Percentiles rank a stretch among this genome's conserved stretches.
Evolutionary conservation across 495 filamentous ascomycete species (phyloP).

Genomic region (Talaromyces borbonicus): DNA sequence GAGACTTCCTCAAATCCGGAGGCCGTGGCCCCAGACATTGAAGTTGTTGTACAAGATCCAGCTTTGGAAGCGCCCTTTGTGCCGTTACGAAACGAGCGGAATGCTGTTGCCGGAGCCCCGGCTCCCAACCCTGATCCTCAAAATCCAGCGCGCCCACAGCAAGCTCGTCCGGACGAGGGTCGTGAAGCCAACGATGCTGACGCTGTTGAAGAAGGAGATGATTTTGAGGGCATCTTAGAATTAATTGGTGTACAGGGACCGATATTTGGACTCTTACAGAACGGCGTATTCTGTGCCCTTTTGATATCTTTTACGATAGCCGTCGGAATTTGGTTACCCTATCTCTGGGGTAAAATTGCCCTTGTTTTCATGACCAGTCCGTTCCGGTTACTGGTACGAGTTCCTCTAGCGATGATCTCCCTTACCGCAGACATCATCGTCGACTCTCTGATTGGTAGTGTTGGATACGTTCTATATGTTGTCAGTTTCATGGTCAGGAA

Average conservation of each 20-base stretch:
- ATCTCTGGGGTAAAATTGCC: constrained; percentile 76
- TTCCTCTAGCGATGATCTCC: constrained; percentile 61
- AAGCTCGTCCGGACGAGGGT: constrained; percentile 35
- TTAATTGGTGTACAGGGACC: constrained; percentile 95
- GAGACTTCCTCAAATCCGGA: constrained; percentile 20
- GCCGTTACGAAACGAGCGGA: constrained; percentile 34
- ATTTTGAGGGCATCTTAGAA: constrained; percentile 96
- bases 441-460: constrained; percentile 47
- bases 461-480: constrained; percentile 48
- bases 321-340: constrained; percentile 79
- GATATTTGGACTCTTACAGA: constrained; percentile 79
- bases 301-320: constrained; percentile 80
- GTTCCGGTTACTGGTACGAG: constrained; percentile 50
- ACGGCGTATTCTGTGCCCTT: constrained; percentile 85
- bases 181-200: constrained; percentile 48
- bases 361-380: constrained; percentile 75
- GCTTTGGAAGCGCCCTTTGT: constrained; percentile 57
- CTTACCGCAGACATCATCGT: constrained; percentile 60
- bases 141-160: constrained; percentile 18
- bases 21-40: constrained; percentile 40
- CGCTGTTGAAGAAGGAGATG: constrained; percentile 75
- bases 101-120: constrained; percentile 10
- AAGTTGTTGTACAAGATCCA: constrained; percentile 46
- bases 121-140: constrained; percentile 18
- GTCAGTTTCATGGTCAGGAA: constrained; percentile 33